Evolutionary conservation across 371 early-diverging fungal species (phyloP), one percentile per base, ranked within the genome.

Genomic region (Blastocladiella emersonii): DNA sequence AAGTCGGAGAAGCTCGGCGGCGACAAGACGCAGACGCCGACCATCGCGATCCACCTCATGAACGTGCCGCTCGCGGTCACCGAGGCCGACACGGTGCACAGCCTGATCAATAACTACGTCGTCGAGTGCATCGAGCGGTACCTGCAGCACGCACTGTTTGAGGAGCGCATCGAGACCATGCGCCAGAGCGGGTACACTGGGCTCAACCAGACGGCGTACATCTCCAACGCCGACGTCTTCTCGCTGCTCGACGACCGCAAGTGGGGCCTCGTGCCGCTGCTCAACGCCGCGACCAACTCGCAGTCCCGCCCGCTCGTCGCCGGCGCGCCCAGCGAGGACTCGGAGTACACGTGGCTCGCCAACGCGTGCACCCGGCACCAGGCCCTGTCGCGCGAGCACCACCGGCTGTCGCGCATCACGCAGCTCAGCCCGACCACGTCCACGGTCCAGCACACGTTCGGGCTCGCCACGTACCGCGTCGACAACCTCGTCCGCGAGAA

Each of bases 81-180:
- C 30, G 53, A 32, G 15, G 32, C 32, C 8, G 30, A 81, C 69
- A 81, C 80, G 1, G 84, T 91, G 69, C 83, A 89, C 63, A 86
- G 91, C 51, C 76, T 96, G 57, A 79, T 90, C 49, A 76, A 81
- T 65, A 93, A 94, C 72, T 96, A 88, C 72, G 80, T 86, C 23
- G 84, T 84, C 62, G 95, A 93, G 71, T 77, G 86, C 25, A 71
- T 91, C 23, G 82, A 80, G 51, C 79, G 82, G 57, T 89, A 89
- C 67, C 73, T 85, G 66, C 73, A 83, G 65, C 78, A 84, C 64
- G 83, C 86, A 57, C 75, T 86, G n/a, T 88, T 87, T 71, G 82
- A 79, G 36, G 64, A 74, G 2, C 81, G 81, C 35, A 68, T 75
- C 32, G 71, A 76, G 23, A 77, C 79, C 17, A 30, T 30, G 15